Conservation (phyloP, 805 yeast genomes). For the Metschnikowia continentalis region DNA sequence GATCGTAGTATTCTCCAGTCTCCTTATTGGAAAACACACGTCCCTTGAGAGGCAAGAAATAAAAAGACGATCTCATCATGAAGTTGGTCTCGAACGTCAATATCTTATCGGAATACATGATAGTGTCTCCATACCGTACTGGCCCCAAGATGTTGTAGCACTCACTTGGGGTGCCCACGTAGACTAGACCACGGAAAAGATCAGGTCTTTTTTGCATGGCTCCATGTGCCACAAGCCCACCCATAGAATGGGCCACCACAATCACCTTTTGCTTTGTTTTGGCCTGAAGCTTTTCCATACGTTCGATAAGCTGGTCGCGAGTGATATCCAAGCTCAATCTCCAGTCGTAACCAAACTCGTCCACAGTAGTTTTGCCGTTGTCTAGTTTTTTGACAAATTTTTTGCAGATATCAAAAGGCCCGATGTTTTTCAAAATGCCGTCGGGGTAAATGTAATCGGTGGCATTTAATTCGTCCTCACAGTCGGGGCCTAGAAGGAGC, state of each 20-base stretch:
- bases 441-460: slow-evolving; percentile 57
- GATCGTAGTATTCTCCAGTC: slow-evolving; percentile 53
- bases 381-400: slow-evolving; percentile 53
- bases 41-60: slow-evolving; percentile 74
- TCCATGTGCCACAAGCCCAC: slow-evolving; percentile 81
- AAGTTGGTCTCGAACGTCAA: slow-evolving; percentile 79
- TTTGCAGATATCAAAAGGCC: slow-evolving; percentile 78
- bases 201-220: slow-evolving; percentile 66
- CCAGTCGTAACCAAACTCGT: slow-evolving; percentile 93
- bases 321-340: slow-evolving; percentile 62
- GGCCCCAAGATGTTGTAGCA: slow-evolving; percentile 89
- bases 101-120: slow-evolving; percentile 67
- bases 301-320: slow-evolving; percentile 48
- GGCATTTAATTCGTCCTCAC: slow-evolving; percentile 62
- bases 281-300: slow-evolving; percentile 43
- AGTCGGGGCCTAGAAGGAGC: slow-evolving; percentile 66
- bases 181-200: slow-evolving; percentile 68
- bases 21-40: slow-evolving; percentile 62
- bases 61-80: slow-evolving; percentile 80
- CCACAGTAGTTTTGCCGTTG: slow-evolving; percentile 58
- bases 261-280: slow-evolving; percentile 55
- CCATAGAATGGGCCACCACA: slow-evolving; percentile 91
- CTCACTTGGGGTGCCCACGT: slow-evolving; percentile 80
- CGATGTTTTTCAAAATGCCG: slow-evolving; percentile 75
- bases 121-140: slow-evolving; percentile 73